A percentile compares a stretch with the other conserved stretches of the same genome.
Conservation (phyloP, 768 basidiomycete genomes). For the Galerina sulciceps region DNA sequence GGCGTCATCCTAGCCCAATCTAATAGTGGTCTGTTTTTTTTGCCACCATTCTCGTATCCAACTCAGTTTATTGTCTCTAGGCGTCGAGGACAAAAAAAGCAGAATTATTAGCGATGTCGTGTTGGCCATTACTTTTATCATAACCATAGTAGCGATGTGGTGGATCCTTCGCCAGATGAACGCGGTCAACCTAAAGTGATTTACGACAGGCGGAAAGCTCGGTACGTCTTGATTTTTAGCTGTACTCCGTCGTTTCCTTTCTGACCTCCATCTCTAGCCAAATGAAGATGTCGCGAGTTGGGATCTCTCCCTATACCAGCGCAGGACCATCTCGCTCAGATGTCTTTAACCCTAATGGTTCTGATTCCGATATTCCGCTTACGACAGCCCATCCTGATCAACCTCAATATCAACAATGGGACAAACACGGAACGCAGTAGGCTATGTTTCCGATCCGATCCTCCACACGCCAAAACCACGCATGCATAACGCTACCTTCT, state of each 20-base stretch:
- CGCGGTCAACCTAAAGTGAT: constrained; percentile 65
- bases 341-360: constrained; percentile 27
- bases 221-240: constrained; percentile 40
- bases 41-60: background rate
- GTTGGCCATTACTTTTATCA: constrained; percentile 65
- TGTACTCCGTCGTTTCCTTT: background rate
- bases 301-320: constrained; percentile 17
- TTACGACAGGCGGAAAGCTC: constrained; percentile 69
- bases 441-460: constrained; percentile 46
- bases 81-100: constrained; percentile 47
- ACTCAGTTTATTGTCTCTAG: constrained; percentile 18
- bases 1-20: constrained; percentile 76
- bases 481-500: constrained; percentile 6
- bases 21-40: constrained; percentile 31
- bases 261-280: constrained; percentile 43
- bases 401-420: constrained; percentile 53
- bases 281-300: constrained; percentile 47
- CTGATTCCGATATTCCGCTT: constrained; percentile 46
- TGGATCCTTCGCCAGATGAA: constrained; percentile 80
- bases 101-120: constrained; percentile 73
- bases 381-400: constrained; percentile 31
- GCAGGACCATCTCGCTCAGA: constrained; percentile 19
- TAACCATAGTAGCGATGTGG: constrained; percentile 83
- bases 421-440: constrained; percentile 50
- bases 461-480: constrained; percentile 56